Conservation (phyloP, 495 filamentous ascomycete species). For the Cryomyces antarcticus region DNA sequence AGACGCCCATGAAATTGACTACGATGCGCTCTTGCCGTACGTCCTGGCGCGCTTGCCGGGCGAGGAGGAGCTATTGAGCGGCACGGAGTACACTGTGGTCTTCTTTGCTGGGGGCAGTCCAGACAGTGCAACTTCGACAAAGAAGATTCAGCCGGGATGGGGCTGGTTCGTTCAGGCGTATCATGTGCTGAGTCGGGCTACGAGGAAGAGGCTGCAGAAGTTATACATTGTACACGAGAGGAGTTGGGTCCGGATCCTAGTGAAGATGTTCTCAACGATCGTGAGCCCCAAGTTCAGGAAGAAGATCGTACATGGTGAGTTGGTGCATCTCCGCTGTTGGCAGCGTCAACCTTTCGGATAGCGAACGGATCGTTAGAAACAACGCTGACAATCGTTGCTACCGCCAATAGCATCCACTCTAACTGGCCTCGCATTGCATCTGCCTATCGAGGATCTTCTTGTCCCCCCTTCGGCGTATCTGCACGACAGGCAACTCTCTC, state of each 20-base stretch:
- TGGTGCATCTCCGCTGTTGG: not conserved
- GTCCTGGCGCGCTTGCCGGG: constrained; percentile 31
- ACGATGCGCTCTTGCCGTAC: constrained; percentile 33
- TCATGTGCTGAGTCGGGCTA: constrained; percentile 29
- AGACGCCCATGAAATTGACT: constrained; percentile 27
- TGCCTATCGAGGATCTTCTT: constrained; percentile 28
- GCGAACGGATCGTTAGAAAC: no score
- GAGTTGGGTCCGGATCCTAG: constrained; percentile 32
- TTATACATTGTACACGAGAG: constrained; percentile 37
- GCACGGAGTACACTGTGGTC: constrained; percentile 31
- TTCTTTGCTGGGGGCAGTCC: constrained; percentile 32
- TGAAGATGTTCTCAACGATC: constrained; percentile 35
- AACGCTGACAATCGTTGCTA: not conserved
- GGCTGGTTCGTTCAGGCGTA: constrained; percentile 39
- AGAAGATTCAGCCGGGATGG: constrained; percentile 29
- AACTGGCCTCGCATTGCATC: constrained; percentile 23
- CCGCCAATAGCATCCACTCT: constrained; percentile 24
- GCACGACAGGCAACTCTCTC: constrained; percentile 27
- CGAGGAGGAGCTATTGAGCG: constrained; percentile 30
- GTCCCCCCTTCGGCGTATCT: constrained; percentile 33
- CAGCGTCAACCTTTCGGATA: no score
- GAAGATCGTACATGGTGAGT: constrained; percentile 32
- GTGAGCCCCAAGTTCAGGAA: constrained; percentile 35
- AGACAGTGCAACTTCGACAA: constrained; percentile 18
- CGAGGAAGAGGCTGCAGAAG: constrained; percentile 30